These are phyloP conservation scores for Urostyla sp. DNA, from an alignment of 73 alveolate genomes.

Conservation along the genomic window DNA sequence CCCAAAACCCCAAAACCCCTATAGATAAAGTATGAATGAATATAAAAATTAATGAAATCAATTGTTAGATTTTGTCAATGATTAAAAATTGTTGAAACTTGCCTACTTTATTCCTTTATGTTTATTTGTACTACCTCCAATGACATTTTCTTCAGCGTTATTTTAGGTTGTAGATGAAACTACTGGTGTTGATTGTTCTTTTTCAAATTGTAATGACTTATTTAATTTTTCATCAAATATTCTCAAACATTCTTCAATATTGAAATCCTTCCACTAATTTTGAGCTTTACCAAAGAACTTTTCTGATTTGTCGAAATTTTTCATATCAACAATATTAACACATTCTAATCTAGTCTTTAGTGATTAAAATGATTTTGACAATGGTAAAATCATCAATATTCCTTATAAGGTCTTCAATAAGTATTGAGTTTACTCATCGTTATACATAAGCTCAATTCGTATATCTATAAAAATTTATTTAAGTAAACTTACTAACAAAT, in stretches of 20 bases:
- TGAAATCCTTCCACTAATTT: background rate
- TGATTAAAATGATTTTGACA: slow-evolving; percentile 78
- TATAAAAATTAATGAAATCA: too few relatives aligned
- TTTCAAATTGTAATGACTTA: too few relatives aligned
- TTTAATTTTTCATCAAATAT: slow-evolving; percentile 52
- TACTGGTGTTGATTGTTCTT: too few relatives aligned
- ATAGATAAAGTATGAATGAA: too few relatives aligned
- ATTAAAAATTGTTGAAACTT: too few relatives aligned
- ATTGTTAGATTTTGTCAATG: too few relatives aligned
- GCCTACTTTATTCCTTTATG: too few relatives aligned
- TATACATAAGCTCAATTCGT: slow-evolving; percentile 76
- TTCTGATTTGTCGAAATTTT: background rate
- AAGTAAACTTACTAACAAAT: slow-evolving; percentile 45
- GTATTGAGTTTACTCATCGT: slow-evolving; percentile 76
- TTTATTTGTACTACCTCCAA: too few relatives aligned
- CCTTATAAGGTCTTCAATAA: slow-evolving; percentile 87
- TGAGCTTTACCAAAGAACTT: slow-evolving; percentile 26
- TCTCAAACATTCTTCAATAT: slow-evolving; percentile 43
- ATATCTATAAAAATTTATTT: slow-evolving; percentile 57
- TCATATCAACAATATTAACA: slow-evolving; percentile 57
- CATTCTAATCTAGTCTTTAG: slow-evolving; percentile 83
- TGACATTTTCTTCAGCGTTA: too few relatives aligned
- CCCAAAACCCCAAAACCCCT: too few relatives aligned
- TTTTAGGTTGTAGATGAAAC: too few relatives aligned
- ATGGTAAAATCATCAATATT: slow-evolving; percentile 83